Evolutionary conservation across 1,284 basidiomycete species (phyloP), one percentile per base, ranked within the genome.

Genomic region (Pseudozyma sp.): DNA sequence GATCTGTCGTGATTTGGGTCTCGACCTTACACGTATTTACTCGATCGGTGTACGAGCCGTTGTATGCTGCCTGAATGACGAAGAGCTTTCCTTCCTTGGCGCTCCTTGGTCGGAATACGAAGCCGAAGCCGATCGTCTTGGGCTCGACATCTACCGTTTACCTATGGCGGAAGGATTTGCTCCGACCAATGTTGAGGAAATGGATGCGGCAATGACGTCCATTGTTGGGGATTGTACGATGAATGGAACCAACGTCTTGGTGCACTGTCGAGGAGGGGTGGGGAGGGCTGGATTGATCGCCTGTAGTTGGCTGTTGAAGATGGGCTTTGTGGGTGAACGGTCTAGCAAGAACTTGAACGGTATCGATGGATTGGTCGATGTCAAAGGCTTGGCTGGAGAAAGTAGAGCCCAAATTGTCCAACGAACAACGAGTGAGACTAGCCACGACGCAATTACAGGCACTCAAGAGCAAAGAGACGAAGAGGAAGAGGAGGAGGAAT

Each of bases 261-360:
- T 92, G 7, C 96, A 98, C 80, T 99, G 96, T 84, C 90, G 96
- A 31, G 96, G 95, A 39, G 96, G 96, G 7, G 92, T 99, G 5
- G 96, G 96, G 0, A 89, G 96, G 31, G 96, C 96, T 0, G 95
- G 95, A 1, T 88, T 98, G 44, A 89, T 97, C 39, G 95, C 95
- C 1, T 94, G 92, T 78, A 92, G 92, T 74, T 98, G 96, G 96
- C 89, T 93, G 83, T 87, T 97, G 69, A 95, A 93, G 85, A 90
- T 98, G 79, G 95, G 95, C 6, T 88, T 97, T 43, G 86, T 88
- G 11, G 67, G 61, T 4, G 53, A 70, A 5, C 31, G 44, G 44
- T 52, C 38, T 11, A 45, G 19, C 47, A 25, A 43, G 1, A 49
- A 25, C 6, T 11, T 52, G 31, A 36, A 11, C 6, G 19, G n/a